Evolutionary conservation across 352 stramenopile species (phyloP), one percentile per base, ranked within the genome.

Genomic region (Pythium oligandrum): DNA sequence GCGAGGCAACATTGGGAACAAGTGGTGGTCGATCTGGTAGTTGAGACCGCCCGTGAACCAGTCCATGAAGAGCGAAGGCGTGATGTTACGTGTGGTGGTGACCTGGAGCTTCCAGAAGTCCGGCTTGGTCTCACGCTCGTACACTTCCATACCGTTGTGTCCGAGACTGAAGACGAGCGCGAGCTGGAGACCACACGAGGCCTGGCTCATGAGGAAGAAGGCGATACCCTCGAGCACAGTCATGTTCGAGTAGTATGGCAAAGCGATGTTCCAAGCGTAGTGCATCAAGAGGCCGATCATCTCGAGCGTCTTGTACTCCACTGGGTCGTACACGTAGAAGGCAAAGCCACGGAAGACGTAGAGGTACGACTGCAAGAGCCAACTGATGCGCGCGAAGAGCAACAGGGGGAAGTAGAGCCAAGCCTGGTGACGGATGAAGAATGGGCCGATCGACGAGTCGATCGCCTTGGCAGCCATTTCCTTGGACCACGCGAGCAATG

Each of bases 101-200:
- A 99, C 93, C 77, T 99, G 96, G 37, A 99, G 82, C 76, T 98
- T 93, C 96, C 96, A 99, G 72, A 98, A 99, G 75, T 99, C 95
- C 11, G 96, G 96, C 55, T 98, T 93, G 34, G 77, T 86, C 32
- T 97, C 85, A 44, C 92, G 93, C 65, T 98, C 92, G 67, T 98
- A 99, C 3, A 98, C 93, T 12, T 90, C 84, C 96, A 99, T 99
- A 63, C 96, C 96, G 71, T 99, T 99, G 89, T 99, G 96, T 52
- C 96, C 96, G 40, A 99, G 79, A 58, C 93, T 97, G 65, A 99
- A 99, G 36, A 99, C 96, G 17, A 97, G 75, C 30, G 95, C 97
- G 5, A 99, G 73, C 48, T 98, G 85, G 36, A 98, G 75, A n/a
- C 96, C 96, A 60, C 93, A 99, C 8, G 90, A 78, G 58, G 83